Conservation (phyloP, 352 stramenopile genomes). For the Globisporangium emineosum region DNA sequence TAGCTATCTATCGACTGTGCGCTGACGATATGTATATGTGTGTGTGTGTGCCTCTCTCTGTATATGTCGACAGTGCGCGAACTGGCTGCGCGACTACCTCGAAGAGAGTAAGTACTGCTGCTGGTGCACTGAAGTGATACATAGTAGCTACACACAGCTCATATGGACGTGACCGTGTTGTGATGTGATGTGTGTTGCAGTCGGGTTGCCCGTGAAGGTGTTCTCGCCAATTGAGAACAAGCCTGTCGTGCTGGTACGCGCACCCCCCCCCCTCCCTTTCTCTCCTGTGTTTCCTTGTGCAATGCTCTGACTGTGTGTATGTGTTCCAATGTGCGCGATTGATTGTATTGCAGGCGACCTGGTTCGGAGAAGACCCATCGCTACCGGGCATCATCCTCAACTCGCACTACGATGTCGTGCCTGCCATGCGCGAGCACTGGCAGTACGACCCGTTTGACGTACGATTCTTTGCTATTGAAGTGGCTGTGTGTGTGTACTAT, state of each 20-base stretch:
- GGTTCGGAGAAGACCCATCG: constrained; percentile 72
- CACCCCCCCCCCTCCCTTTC: too few relatives aligned
- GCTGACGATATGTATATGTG: constrained; percentile 8
- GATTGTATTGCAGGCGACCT: constrained; percentile 37
- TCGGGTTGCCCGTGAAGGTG: constrained; percentile 45
- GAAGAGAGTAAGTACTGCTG: constrained; percentile 30
- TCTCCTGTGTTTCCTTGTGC: too few relatives aligned
- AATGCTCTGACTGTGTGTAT: background rate
- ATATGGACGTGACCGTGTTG: too few relatives aligned
- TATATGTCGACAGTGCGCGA: constrained; percentile 27
- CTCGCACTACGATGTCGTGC: constrained; percentile 96
- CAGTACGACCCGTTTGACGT: constrained; percentile 86
- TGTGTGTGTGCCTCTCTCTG: background rate
- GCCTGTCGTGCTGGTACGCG: constrained; percentile 89
- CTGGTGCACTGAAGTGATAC: too few relatives aligned
- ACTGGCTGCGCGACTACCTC: constrained; percentile 61
- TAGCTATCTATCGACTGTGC: background rate
- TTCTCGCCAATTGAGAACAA: constrained; percentile 67
- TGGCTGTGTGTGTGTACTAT: background rate
- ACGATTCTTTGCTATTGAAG: background rate
- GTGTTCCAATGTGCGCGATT: background rate
- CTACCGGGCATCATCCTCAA: constrained; percentile 90
- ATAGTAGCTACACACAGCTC: too few relatives aligned
- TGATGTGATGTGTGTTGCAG: constrained; percentile 22
- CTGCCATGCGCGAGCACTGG: constrained; percentile 82